A percentile compares a stretch with the other conserved stretches of the same genome.
Conservation (phyloP, 768 basidiomycete genomes). For the Lactarius deliciosus region DNA sequence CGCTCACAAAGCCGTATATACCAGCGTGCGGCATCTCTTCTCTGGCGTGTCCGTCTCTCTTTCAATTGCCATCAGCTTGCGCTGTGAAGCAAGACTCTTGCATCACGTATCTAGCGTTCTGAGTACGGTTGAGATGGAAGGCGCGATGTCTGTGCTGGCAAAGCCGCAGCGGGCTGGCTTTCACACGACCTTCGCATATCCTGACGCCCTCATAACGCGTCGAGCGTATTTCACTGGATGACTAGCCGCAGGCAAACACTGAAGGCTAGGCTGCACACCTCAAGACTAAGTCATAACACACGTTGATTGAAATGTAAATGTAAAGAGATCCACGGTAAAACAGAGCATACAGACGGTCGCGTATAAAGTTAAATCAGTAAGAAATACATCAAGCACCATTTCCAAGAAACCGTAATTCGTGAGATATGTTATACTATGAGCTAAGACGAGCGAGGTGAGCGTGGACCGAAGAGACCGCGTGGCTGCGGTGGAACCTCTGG, state of each 20-base stretch:
- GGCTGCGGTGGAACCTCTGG: constrained; percentile 53
- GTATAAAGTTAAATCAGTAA: constrained; percentile 1
- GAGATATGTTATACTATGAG: neutral
- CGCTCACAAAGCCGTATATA: neutral
- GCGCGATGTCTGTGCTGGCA: neutral
- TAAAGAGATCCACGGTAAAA: neutral
- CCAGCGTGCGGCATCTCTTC: neutral
- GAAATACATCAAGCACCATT: neutral
- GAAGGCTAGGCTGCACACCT: neutral
- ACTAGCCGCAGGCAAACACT: neutral
- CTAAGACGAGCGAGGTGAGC: constrained; percentile 52
- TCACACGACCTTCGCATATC: neutral
- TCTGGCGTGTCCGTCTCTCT: neutral
- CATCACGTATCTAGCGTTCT: neutral
- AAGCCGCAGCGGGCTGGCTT: no score
- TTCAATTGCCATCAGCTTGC: neutral
- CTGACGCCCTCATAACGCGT: neutral
- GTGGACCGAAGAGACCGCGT: constrained; percentile 73
- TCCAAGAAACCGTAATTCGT: neutral
- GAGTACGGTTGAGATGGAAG: neutral
- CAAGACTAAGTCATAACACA: neutral
- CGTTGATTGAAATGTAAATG: constrained; percentile 1
- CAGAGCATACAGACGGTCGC: neutral
- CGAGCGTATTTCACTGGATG: no score
- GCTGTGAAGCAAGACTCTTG: neutral